phyloP scores from a whole-genome alignment of 2,329 filamentous ascomycete genomes.

The Colletotrichum incanum region DNA sequence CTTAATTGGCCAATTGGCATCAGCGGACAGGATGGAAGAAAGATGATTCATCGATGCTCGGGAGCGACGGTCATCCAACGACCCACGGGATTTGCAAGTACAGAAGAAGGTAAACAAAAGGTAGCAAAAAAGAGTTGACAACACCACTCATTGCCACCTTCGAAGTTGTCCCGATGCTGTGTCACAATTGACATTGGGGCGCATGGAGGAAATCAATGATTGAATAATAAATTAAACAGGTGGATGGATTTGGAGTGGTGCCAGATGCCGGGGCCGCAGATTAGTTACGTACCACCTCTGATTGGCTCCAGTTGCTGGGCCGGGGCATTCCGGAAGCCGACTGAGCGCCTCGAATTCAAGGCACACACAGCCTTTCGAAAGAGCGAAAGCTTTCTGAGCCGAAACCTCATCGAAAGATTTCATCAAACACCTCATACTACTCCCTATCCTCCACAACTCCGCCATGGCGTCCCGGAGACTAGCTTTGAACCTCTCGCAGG shows the following conservation, averaged over 20 bases:
- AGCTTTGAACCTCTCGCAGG: conserved; percentile 93
- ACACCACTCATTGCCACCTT: no score
- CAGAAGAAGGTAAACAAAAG: not conserved
- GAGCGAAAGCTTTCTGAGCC: conserved; percentile 60
- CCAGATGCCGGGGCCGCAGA: conserved; percentile 9
- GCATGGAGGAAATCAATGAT: not conserved
- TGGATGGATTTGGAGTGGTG: conserved; percentile 20
- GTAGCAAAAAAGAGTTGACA: not conserved
- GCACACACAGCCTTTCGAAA: conserved; percentile 60
- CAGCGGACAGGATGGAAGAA: conserved; percentile 3
- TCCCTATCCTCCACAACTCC: conserved; percentile 66
- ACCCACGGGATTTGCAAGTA: not conserved
- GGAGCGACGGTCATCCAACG: not conserved
- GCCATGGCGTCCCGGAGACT: conserved; percentile 97
- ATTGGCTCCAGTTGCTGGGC: conserved; percentile 53
- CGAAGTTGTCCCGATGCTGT: no score
- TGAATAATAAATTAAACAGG: conserved; percentile 13
- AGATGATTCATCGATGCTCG: conserved; percentile 8
- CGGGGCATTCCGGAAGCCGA: conserved; percentile 58
- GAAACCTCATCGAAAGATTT: conserved; percentile 60
- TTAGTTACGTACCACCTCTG: conserved; percentile 43
- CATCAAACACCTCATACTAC: conserved; percentile 71
- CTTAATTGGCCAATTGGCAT: conserved; percentile 44
- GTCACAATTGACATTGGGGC: not conserved
- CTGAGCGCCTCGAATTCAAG: conserved; percentile 58